Percentiles rank a stretch among this genome's conserved stretches.
phyloP scores from a whole-genome alignment of 1,284 basidiomycete species.

The Fistulina hepatica region DNA sequence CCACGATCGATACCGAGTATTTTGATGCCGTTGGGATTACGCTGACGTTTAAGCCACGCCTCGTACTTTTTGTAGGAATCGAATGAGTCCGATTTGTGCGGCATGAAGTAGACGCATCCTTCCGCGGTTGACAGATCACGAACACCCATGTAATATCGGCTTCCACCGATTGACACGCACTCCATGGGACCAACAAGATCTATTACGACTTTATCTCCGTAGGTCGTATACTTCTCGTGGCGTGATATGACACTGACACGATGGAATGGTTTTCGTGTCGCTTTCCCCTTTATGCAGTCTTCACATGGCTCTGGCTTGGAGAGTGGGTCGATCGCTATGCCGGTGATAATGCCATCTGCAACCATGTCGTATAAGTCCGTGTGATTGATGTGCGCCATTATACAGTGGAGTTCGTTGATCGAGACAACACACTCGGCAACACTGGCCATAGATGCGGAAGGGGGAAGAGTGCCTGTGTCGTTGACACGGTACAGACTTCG shows the following conservation, averaged over 20 bases:
- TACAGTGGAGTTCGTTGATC: conserved; percentile 5
- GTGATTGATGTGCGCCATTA: conserved; percentile 3
- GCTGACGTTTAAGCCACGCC: conserved; percentile 13
- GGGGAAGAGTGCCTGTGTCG: not conserved
- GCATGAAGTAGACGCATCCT: conserved; percentile 10
- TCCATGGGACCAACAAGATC: conserved; percentile 4
- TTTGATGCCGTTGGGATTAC: conserved; percentile 12
- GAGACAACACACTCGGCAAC: conserved; percentile 2
- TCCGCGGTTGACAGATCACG: conserved; percentile 11
- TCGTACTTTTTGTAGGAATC: conserved; percentile 15
- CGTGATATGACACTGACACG: conserved; percentile 1
- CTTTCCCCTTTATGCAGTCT: conserved; percentile 1
- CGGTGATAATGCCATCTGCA: conserved; percentile 3
- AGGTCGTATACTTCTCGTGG: not conserved
- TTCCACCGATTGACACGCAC: conserved; percentile 6
- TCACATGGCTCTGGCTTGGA: conserved; percentile 3
- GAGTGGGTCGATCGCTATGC: conserved; percentile 6
- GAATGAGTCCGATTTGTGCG: conserved; percentile 14
- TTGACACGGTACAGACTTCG: conserved; percentile 9
- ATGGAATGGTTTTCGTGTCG: not conserved
- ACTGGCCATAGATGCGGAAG: not conserved
- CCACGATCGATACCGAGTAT: conserved; percentile 19
- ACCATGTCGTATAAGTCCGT: conserved; percentile 7
- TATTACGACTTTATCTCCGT: conserved; percentile 4
- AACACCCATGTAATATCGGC: conserved; percentile 1